Percentiles rank a stretch among this genome's conserved stretches.
These are phyloP conservation scores for Neurospora sp. DNA, from an alignment of 495 filamentous ascomycete genomes.

Conservation along the genomic window DNA sequence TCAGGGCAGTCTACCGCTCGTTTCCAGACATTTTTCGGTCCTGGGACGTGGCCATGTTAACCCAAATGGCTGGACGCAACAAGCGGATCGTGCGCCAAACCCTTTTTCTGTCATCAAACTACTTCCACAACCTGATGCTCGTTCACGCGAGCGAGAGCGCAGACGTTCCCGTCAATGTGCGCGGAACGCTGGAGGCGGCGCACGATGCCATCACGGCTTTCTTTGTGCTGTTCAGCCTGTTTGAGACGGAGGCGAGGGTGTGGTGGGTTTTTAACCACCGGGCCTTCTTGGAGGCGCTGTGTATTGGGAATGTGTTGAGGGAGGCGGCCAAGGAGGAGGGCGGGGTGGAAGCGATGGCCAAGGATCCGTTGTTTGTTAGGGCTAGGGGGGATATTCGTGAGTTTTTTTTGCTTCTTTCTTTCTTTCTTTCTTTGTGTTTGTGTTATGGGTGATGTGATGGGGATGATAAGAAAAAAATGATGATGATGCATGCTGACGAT, in stretches of 20 bases:
- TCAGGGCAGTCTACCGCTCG: slow-evolving; percentile 49
- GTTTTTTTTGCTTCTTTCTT: slow-evolving; percentile 11
- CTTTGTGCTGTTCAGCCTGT: slow-evolving; percentile 53
- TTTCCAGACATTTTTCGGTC: slow-evolving; percentile 54
- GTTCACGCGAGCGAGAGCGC: slow-evolving; percentile 51
- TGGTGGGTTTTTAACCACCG: slow-evolving; percentile 74
- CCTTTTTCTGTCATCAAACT: slow-evolving; percentile 58
- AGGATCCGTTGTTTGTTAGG: slow-evolving; percentile 44
- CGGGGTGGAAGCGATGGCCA: slow-evolving; percentile 22
- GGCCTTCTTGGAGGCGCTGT: slow-evolving; percentile 58
- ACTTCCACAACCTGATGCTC: slow-evolving; percentile 66
- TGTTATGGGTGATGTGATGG: not conserved
- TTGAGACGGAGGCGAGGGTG: slow-evolving; percentile 54
- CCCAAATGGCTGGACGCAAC: slow-evolving; percentile 37
- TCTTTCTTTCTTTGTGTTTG: not conserved
- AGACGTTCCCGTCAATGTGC: slow-evolving; percentile 50
- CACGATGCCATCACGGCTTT: slow-evolving; percentile 53
- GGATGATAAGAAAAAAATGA: not conserved
- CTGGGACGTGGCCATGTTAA: slow-evolving; percentile 45
- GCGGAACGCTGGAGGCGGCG: slow-evolving; percentile 57
- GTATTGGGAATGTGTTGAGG: slow-evolving; percentile 31
- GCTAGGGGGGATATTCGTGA: slow-evolving; percentile 46
- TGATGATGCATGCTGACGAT: slow-evolving; percentile 4
- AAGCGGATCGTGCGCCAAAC: slow-evolving; percentile 55
- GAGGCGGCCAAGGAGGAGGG: slow-evolving; percentile 14